Base-by-base conservation (phyloP, 768 basidiomycete genomes). In the Amanita muscaria region DNA sequence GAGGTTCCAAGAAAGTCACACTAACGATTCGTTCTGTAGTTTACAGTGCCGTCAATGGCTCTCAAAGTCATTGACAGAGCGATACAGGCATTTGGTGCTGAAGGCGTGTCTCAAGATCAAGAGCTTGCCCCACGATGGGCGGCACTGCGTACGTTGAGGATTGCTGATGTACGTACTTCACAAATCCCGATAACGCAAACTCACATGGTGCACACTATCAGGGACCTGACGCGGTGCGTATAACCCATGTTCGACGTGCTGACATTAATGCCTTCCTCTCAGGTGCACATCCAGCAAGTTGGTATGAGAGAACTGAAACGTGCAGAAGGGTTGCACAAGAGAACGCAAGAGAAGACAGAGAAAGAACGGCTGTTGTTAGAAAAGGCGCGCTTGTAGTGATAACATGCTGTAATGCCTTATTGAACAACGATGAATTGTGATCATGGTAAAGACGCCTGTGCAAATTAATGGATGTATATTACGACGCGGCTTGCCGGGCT, bases 251-350 rank as follows among this genome's bases (percentile, higher is more conserved):
- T 35, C 4, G 23, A 8, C 40, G 12, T 15, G 9, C 14, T 34
- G 33, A 40, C 49, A 15, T 51, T 63, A 32, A 63, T 32, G 48
- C 3, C 42, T 41, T 38, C 14, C 23, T 36, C 30, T 44, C 27
- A 88, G 75, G 89, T 96, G 2, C 93, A 98, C 64, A 83, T 96
- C 41, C 90, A 93, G 60, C 93, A 98, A 65, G 86, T 98, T 34
- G 94, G 93, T 7, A 83, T 84, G 56, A 70, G 81, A 35, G 94
- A 97, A 64, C 69, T 97, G 51, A 85, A 76, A 65, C 80, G 89
- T 19, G 88, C 81, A 1, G 74, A 76, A 1, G 70, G 49, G 10
- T 64, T 96, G 3, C 70, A 62, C 19, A 68, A 73, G 57, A 77
- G 74, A 48, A 64, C 72, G 4, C 66, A 65, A 10, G 79, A 77